Percentiles rank a stretch among this genome's conserved stretches.
Conservation (phyloP, 2,329 filamentous ascomycete species). For the Aspergillus texensis region DNA sequence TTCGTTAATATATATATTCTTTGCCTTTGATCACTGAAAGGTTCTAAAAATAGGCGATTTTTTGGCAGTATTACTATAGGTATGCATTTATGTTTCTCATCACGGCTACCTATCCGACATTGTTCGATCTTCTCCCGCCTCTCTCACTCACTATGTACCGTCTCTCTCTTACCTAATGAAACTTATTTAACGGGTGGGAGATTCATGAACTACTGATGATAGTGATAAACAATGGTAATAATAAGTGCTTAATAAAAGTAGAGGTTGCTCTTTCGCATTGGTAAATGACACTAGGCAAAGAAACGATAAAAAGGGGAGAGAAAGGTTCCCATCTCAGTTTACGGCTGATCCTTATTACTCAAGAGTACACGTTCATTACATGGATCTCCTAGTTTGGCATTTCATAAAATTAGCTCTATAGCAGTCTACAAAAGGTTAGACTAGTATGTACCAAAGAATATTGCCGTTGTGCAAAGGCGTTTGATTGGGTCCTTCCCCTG, state of each 20-base stretch:
- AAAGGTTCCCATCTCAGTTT: not conserved
- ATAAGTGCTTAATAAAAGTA: not conserved
- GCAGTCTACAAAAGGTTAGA: too few species aligned
- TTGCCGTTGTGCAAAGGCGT: not conserved
- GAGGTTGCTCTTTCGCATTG: not conserved
- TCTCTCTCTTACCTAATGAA: not conserved
- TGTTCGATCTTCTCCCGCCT: not conserved
- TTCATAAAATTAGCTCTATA: not conserved
- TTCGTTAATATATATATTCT: too few species aligned
- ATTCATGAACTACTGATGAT: not conserved
- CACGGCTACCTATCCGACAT: not conserved
- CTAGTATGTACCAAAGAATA: not conserved
- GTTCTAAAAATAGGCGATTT: too few species aligned
- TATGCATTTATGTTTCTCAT: not conserved
- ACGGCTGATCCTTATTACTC: too few species aligned
- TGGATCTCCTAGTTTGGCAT: not conserved
- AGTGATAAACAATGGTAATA: not conserved
- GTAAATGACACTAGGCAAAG: not conserved
- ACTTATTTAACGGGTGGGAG: not conserved
- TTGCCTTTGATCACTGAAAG: too few species aligned
- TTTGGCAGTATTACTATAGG: not conserved
- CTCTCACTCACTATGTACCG: not conserved
- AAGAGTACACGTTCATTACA: too few species aligned
- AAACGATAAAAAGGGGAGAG: too few species aligned
- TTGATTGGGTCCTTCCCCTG: not conserved